Evolutionary conservation across 2,329 filamentous ascomycete genomes (phyloP).

Genomic region (Sphaerostilbella broomeana): DNA sequence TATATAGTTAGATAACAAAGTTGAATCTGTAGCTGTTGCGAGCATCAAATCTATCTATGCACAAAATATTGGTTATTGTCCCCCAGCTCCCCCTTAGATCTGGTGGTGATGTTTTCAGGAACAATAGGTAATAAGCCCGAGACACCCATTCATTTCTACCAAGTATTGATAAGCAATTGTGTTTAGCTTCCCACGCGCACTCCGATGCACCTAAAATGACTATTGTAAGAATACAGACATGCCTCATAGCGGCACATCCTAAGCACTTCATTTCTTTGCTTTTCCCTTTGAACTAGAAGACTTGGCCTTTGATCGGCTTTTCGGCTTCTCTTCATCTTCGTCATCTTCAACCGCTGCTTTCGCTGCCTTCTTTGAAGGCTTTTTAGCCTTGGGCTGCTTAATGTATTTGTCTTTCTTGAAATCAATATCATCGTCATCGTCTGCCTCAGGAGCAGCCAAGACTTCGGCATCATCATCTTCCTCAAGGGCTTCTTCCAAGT

Average conservation of each 20-base stretch:
- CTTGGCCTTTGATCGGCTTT: constrained; percentile 38
- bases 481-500: constrained; percentile 93
- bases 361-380: constrained; percentile 36
- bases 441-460: constrained; percentile 51
- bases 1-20: no score
- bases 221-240: no score
- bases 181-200: no score
- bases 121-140: no score
- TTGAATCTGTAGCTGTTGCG: no score
- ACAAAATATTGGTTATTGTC: no score
- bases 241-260: neutral
- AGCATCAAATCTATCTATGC: no score
- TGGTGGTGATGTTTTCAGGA: no score
- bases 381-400: constrained; percentile 74
- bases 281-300: constrained; percentile 38
- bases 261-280: constrained; percentile 34
- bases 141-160: no score
- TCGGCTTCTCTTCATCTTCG: constrained; percentile 48
- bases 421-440: constrained; percentile 72
- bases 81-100: no score
- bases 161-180: neutral
- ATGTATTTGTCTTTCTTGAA: constrained; percentile 95
- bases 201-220: no score
- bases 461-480: constrained; percentile 74
- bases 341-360: constrained; percentile 43